These are phyloP conservation scores for Alternaria dauci DNA, from an alignment of 2,329 filamentous ascomycete species.

Conservation along the genomic window DNA sequence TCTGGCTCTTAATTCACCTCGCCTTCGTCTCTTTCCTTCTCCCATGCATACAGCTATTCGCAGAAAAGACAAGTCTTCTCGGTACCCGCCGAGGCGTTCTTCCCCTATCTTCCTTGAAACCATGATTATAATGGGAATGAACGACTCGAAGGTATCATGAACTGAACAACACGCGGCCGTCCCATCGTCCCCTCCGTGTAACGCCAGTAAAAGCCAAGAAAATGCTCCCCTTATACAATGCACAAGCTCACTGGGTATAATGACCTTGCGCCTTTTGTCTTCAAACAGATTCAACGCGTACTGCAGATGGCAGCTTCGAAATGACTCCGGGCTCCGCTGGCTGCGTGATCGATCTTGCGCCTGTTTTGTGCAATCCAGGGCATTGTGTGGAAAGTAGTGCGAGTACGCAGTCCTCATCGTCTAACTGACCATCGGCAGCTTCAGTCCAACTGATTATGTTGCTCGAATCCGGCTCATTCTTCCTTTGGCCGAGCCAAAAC, in stretches of 20 bases:
- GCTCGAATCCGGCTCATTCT: neutral
- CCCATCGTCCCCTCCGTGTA: conserved; percentile 2
- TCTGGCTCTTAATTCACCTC: neutral
- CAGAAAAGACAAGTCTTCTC: neutral
- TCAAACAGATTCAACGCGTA: conserved; percentile 14
- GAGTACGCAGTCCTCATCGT: neutral
- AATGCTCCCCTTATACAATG: conserved; percentile 2
- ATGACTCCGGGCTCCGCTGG: neutral
- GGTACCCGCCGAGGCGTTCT: conserved; percentile 4
- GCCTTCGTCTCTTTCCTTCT: neutral
- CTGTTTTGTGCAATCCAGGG: neutral
- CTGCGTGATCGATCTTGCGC: neutral
- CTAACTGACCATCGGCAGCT: neutral
- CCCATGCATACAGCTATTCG: neutral
- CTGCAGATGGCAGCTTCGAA: conserved; percentile 5
- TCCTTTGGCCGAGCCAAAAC: neutral
- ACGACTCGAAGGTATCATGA: conserved; percentile 18
- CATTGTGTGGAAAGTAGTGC: neutral
- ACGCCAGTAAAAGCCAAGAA: conserved; percentile 3
- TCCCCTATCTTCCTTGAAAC: neutral
- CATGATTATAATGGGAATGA: conserved; percentile 12
- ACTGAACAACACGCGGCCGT: conserved; percentile 6
- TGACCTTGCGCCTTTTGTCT: conserved; percentile 14
- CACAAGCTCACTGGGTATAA: conserved; percentile 16
- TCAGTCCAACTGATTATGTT: neutral